Evolutionary conservation across 2,329 filamentous ascomycete species (phyloP).

Genomic region (Zymoseptoria tritici): DNA sequence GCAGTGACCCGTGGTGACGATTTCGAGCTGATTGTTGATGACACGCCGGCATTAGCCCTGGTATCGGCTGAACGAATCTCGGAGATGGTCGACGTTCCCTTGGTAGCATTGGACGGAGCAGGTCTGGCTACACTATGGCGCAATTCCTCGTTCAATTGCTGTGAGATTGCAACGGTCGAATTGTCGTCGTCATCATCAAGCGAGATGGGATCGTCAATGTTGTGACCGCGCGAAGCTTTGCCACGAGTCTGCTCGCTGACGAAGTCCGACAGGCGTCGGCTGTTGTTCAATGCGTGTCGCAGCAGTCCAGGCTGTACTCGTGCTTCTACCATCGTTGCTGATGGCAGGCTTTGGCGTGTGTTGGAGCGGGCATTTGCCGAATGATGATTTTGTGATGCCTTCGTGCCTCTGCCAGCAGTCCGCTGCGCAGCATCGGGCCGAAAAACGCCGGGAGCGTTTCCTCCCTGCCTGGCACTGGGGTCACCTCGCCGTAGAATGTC

Average conservation of each 20-base stretch:
- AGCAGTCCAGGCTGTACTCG: conserved; percentile 3
- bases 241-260: not conserved
- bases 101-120: not conserved
- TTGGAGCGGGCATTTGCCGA: not conserved
- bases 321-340: not conserved
- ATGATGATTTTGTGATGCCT: conserved; percentile 7
- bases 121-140: not conserved
- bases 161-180: not conserved
- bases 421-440: conserved; percentile 4
- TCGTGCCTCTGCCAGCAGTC: conserved; percentile 1
- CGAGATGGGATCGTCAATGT: not conserved
- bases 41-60: not conserved
- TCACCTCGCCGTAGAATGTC: not conserved
- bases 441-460: not conserved
- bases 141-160: conserved; percentile 2
- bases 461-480: not conserved
- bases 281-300: conserved; percentile 12
- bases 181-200: not conserved
- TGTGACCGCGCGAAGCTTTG: not conserved
- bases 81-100: not conserved
- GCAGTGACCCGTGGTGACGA: not conserved
- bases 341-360: conserved; percentile 2
- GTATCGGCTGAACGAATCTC: not conserved
- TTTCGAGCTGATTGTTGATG: not conserved
- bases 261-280: conserved; percentile 4